Evolutionary conservation across 768 basidiomycete genomes (phyloP).

Genomic region (Mycena amicta): DNA sequence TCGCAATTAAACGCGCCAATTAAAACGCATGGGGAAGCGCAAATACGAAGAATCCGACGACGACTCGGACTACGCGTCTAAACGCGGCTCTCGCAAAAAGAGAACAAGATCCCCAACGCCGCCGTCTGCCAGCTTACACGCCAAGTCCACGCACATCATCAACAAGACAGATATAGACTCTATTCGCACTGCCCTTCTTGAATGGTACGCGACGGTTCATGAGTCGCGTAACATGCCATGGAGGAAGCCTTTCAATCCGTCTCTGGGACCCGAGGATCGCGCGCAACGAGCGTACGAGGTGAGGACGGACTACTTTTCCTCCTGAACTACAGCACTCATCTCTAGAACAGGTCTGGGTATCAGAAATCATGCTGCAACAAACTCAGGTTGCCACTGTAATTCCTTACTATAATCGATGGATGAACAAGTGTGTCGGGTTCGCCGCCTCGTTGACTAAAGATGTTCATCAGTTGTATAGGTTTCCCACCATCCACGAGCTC

Average conservation of each 20-base stretch:
- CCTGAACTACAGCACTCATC: background rate
- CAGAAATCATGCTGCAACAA: slow-evolving; percentile 96
- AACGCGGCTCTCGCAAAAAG: slow-evolving; percentile 10
- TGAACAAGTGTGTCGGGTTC: slow-evolving; percentile 59
- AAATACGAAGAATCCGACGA: slow-evolving; percentile 10
- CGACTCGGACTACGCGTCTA: slow-evolving; percentile 9
- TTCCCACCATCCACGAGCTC: slow-evolving; percentile 78
- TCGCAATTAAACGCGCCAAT: background rate
- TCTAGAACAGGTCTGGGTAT: slow-evolving; percentile 73
- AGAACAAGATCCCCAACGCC: slow-evolving; percentile 15
- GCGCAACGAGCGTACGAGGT: slow-evolving; percentile 94
- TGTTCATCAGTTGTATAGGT: slow-evolving; percentile 45
- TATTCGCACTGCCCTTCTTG: slow-evolving; percentile 52
- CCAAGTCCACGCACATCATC: slow-evolving; percentile 53
- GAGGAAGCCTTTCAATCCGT: slow-evolving; percentile 72
- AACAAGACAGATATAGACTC: slow-evolving; percentile 31
- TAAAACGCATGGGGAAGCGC: slow-evolving; percentile 18
- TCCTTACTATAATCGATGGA: slow-evolving; percentile 90
- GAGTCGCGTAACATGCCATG: slow-evolving; percentile 86
- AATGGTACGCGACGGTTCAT: slow-evolving; percentile 75
- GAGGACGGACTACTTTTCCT: slow-evolving; percentile 1
- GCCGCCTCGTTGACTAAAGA: background rate
- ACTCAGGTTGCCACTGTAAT: slow-evolving; percentile 94
- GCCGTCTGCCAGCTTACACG: slow-evolving; percentile 35
- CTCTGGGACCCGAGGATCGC: slow-evolving; percentile 56